phyloP scores from a whole-genome alignment of 257 asterid species.

The Ehretia macrophylla region DNA sequence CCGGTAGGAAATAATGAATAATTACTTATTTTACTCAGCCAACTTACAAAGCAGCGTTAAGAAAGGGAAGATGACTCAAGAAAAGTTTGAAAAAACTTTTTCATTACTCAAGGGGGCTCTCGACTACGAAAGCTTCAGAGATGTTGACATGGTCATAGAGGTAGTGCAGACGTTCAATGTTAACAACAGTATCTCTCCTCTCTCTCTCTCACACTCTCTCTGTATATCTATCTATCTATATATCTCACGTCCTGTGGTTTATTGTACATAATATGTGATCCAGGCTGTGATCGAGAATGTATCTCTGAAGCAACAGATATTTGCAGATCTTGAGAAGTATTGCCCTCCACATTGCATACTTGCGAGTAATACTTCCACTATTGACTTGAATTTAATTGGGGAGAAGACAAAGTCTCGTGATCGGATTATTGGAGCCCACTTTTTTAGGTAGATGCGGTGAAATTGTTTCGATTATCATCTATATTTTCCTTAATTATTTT shows the following conservation, averaged over 20 bases:
- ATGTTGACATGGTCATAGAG: constrained; percentile 97
- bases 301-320: constrained; percentile 85
- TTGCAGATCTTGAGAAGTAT: constrained; percentile 71
- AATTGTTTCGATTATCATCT: not conserved
- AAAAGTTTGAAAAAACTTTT: constrained; percentile 64
- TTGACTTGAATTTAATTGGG: constrained; percentile 77
- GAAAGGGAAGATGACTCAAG: constrained; percentile 80
- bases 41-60: constrained; percentile 76
- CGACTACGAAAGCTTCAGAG: constrained; percentile 85
- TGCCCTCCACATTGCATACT: constrained; percentile 94
- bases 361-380: constrained; percentile 89
- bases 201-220: not conserved
- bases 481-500: not conserved
- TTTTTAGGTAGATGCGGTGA: constrained; percentile 62
- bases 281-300: constrained; percentile 93
- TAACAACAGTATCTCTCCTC: not conserved
- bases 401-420: constrained; percentile 75
- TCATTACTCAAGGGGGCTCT: constrained; percentile 73
- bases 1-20: constrained; percentile 5
- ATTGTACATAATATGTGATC: not conserved
- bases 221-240: not conserved
- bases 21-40: constrained; percentile 33
- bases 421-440: constrained; percentile 94
- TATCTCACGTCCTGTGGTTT: not conserved
- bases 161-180: constrained; percentile 27